Conservation (phyloP, 805 yeast species). For the Metschnikowia amazonensis region DNA sequence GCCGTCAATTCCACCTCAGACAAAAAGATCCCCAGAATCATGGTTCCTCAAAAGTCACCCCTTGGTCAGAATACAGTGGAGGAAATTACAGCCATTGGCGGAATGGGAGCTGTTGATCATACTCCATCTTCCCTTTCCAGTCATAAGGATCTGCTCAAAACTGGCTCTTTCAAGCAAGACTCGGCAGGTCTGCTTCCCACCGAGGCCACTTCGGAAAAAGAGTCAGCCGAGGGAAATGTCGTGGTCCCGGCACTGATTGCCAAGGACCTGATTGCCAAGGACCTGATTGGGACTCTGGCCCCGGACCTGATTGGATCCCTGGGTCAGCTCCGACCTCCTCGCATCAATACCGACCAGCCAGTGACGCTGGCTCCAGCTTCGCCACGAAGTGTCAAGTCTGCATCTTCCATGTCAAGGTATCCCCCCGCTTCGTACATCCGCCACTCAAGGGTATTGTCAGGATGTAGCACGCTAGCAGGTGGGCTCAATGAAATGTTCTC, state of each 20-base stretch:
- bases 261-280: too few relatives aligned
- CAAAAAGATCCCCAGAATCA: not conserved
- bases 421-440: constrained; percentile 18
- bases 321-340: constrained; percentile 13
- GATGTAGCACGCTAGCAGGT: constrained; percentile 13
- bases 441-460: constrained; percentile 17
- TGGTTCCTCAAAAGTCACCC: not conserved
- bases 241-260: too few relatives aligned
- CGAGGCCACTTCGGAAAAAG: not conserved
- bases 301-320: too few relatives aligned
- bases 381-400: constrained; percentile 12
- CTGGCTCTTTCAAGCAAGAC: not conserved
- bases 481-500: constrained; percentile 13
- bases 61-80: not conserved
- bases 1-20: too few relatives aligned
- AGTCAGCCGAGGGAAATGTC: too few relatives aligned
- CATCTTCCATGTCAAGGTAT: constrained; percentile 10
- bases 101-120: too few relatives aligned
- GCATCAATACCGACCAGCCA: constrained; percentile 11
- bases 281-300: too few relatives aligned
- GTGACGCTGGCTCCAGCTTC: constrained; percentile 12
- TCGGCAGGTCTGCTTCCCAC: not conserved
- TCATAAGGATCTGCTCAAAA: not conserved
- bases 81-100: too few relatives aligned
- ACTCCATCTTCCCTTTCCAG: not conserved